Percentiles rank a stretch among this genome's conserved stretches.
These are phyloP conservation scores for Globisporangium iwayamae DNA, from an alignment of 352 stramenopile genomes.

Conservation along the genomic window DNA sequence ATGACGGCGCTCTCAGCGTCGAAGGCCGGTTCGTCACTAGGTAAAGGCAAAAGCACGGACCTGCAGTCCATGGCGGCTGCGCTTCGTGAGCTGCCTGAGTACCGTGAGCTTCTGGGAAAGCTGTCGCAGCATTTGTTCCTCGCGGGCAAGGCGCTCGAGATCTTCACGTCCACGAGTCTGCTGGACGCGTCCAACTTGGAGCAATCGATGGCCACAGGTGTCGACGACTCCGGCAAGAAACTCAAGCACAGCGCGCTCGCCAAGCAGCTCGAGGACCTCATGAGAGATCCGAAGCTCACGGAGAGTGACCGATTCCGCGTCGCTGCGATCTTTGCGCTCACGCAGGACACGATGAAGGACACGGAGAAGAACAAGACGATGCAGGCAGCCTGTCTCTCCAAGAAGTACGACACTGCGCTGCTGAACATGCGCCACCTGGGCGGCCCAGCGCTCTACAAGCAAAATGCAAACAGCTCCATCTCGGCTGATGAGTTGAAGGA, in stretches of 20 bases:
- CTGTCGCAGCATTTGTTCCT: conserved; percentile 94
- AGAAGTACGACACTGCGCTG: conserved; percentile 56
- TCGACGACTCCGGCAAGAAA: conserved; percentile 91
- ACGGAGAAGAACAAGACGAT: conserved; percentile 86
- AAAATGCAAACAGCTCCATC: conserved; percentile 56
- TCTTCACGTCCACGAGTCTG: conserved; percentile 86
- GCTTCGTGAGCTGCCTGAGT: conserved; percentile 91
- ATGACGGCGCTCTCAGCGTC: conserved; percentile 76
- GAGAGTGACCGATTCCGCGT: conserved; percentile 88
- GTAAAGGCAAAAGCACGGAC: conserved; percentile 80
- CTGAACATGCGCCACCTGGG: conserved; percentile 66
- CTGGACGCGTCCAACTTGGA: conserved; percentile 93
- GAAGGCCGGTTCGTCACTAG: conserved; percentile 75
- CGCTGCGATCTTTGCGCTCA: conserved; percentile 91
- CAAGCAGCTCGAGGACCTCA: conserved; percentile 86
- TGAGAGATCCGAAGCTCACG: conserved; percentile 76
- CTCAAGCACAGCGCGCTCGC: conserved; percentile 82
- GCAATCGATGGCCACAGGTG: conserved; percentile 93
- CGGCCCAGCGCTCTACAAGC: conserved; percentile 51
- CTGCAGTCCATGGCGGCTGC: conserved; percentile 91
- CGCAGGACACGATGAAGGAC: conserved; percentile 88
- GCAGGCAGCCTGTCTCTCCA: conserved; percentile 73
- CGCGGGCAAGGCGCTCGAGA: conserved; percentile 92
- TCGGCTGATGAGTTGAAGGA: conserved; percentile 64
- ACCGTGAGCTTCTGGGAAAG: conserved; percentile 93